Evolutionary conservation across 2,329 filamentous ascomycete genomes (phyloP).

Genomic region (Cladosporium sp.): DNA sequence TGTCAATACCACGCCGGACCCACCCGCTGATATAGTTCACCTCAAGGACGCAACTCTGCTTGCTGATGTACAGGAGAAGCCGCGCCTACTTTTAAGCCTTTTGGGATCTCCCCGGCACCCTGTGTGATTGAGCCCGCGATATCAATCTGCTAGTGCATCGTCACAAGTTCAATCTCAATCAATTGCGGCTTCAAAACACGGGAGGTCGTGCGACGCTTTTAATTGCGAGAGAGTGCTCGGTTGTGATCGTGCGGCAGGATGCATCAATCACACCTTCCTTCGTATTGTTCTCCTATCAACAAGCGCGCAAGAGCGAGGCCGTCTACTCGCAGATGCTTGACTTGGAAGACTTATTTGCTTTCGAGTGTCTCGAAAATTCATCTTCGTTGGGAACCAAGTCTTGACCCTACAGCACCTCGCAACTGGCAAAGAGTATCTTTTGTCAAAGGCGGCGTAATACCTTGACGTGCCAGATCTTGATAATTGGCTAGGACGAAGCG

Average conservation of each 20-base stretch:
- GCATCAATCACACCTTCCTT: not conserved
- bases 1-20: not conserved
- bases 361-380: not conserved
- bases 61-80: not conserved
- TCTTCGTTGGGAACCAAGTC: not conserved
- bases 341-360: not conserved
- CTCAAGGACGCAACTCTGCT: not conserved
- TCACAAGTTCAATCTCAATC: not conserved
- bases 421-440: conserved; percentile 29
- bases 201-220: not conserved
- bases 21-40: not conserved
- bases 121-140: not conserved
- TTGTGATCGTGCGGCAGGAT: not conserved
- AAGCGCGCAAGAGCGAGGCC: not conserved
- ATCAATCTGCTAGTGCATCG: not conserved
- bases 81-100: not conserved
- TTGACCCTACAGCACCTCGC: conserved; percentile 24
- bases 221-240: not conserved
- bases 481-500: conserved; percentile 42
- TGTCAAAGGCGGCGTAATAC: conserved; percentile 37
- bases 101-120: not conserved
- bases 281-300: not conserved
- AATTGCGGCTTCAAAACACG: not conserved
- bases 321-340: not conserved
- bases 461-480: conserved; percentile 34